A percentile compares a stretch with the other conserved stretches of the same genome.
These are phyloP conservation scores for Gnomoniopsis smithogilvyi DNA, from an alignment of 2,329 filamentous ascomycete genomes.

Conservation along the genomic window DNA sequence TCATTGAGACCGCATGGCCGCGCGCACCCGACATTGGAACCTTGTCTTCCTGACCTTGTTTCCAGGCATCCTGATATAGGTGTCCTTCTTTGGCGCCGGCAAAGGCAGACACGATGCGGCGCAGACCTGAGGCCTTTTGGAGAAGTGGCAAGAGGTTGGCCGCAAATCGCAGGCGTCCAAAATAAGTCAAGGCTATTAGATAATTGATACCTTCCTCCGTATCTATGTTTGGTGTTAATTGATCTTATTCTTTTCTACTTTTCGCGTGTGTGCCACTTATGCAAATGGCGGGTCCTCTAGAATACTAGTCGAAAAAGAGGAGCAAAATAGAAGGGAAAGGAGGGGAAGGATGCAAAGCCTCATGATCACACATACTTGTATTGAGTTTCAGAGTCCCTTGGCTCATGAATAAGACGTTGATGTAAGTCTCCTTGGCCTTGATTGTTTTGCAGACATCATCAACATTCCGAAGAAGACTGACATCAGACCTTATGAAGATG, in stretches of 20 bases:
- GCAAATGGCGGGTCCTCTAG: too few species aligned
- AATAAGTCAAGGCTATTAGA: constrained; percentile 49
- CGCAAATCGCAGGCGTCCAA: constrained; percentile 55
- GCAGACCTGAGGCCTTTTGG: constrained; percentile 38
- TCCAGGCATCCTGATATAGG: constrained; percentile 44
- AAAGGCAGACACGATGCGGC: constrained; percentile 54
- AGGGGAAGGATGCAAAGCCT: background rate
- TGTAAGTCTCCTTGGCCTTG: constrained; percentile 34
- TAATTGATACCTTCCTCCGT: constrained; percentile 55
- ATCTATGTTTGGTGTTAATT: constrained; percentile 33
- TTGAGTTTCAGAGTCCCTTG: constrained; percentile 32
- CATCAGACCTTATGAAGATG: constrained; percentile 46
- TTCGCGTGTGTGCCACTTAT: too few species aligned
- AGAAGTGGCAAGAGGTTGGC: constrained; percentile 56
- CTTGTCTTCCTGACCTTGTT: constrained; percentile 32
- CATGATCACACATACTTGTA: constrained; percentile 18
- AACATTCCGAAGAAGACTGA: constrained; percentile 47
- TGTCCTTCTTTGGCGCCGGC: constrained; percentile 49
- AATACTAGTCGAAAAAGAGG: background rate
- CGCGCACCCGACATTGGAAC: constrained; percentile 37
- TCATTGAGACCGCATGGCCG: constrained; percentile 45
- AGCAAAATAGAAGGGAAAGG: background rate
- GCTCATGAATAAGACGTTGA: constrained; percentile 47
- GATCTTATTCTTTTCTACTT: background rate
- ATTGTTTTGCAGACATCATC: constrained; percentile 47